Evolutionary conservation across 208 protist genomes (phyloP), one percentile per base, ranked within the genome.

Genomic region (Wallacemonas sp.): DNA sequence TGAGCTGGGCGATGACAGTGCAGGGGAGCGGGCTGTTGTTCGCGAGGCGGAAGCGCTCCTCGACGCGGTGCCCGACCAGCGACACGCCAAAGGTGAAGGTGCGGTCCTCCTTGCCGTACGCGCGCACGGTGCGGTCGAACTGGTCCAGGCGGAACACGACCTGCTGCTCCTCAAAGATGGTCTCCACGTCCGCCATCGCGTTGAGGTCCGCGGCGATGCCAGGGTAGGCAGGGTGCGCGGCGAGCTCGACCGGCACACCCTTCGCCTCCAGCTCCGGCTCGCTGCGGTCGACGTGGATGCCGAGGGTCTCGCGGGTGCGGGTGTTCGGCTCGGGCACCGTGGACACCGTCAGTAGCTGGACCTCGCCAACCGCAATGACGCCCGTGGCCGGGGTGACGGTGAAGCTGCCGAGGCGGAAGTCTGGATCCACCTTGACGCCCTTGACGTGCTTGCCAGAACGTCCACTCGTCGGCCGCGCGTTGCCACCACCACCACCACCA

Each of bases 81-180:
- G 76, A 60, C 0, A 95, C 83, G 9, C 95, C 96, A 75, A 98
- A 99, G 27, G 78, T 92, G 68, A 99, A 99, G 33, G 88, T 43
- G 27, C 87, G 75, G 57, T 98, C 94, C 60, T 98, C 92, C 32
- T 80, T 80, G 52, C 90, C 85, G 81, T 94, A 99, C 8, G 89
- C 90, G 24, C 87, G 86, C 17, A 78, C 63, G 1, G 76, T 54
- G 23, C 74, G 78, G 29, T 87, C 72, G 52, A 87, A 87, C 58
- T 82, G 83, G 29, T 93, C 82, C 2, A 97, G 81, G 30, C 81
- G 81, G 56, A 78, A 80, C 17, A 98, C 88, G 12, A 98, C 81
- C 60, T 94, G 84, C 84, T 99, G 98, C 85, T 99, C 98, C 81
- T 99, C 98, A 72, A 99, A 99, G 61, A 99, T 97, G 23, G 82